Evolutionary conservation across 2,329 filamentous ascomycete species (phyloP).

Genomic region (Paracoccidioides lutzii): DNA sequence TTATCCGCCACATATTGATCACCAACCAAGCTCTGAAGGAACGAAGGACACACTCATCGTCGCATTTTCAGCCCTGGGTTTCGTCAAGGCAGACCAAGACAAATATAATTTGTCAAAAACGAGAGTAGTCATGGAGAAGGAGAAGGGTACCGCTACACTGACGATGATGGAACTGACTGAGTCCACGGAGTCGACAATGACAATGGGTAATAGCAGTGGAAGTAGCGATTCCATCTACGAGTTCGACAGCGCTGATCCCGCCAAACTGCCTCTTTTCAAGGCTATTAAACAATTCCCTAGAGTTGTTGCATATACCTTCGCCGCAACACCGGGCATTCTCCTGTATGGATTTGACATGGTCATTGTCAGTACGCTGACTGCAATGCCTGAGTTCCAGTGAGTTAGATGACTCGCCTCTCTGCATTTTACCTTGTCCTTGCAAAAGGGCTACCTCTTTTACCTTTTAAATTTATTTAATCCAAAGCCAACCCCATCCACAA

Average conservation of each 20-base stretch:
- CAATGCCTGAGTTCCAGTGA: slow-evolving; percentile 13
- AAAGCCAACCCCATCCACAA: slow-evolving; percentile 5
- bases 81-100: too few relatives aligned
- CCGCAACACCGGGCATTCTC: slow-evolving; percentile 9
- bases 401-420: neutral
- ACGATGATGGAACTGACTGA: neutral
- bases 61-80: too few relatives aligned
- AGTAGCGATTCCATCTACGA: neutral
- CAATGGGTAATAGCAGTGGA: neutral
- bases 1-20: too few relatives aligned
- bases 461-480: neutral
- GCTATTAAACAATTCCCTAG: slow-evolving; percentile 11
- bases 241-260: neutral
- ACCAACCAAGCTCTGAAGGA: too few relatives aligned
- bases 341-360: slow-evolving; percentile 12
- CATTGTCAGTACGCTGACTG: slow-evolving; percentile 11
- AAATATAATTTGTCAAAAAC: too few relatives aligned
- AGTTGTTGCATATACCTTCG: slow-evolving; percentile 8
- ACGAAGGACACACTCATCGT: too few relatives aligned
- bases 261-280: slow-evolving; percentile 5
- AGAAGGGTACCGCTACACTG: neutral
- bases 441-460: too few relatives aligned
- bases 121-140: neutral
- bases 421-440: too few relatives aligned
- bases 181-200: neutral